A percentile compares a stretch with the other conserved stretches of the same genome.
phyloP scores from a whole-genome alignment of 257 asterid species.

The Penstemon barbatus region DNA sequence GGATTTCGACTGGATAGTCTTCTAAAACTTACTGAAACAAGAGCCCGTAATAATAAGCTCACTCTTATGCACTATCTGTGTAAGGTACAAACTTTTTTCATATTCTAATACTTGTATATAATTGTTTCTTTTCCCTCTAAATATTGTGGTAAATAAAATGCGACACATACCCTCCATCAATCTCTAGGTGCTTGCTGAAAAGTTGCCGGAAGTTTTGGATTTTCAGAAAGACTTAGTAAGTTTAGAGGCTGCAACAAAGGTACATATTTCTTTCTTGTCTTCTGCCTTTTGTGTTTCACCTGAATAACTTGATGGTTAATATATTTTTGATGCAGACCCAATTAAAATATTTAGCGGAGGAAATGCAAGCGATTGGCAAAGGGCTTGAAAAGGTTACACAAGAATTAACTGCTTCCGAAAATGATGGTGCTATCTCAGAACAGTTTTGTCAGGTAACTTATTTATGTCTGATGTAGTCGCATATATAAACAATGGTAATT shows the following conservation, averaged over 20 bases:
- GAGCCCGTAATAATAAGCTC: slow-evolving; percentile 76
- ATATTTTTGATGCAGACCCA: slow-evolving; percentile 58
- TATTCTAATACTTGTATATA: background rate
- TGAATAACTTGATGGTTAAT: slow-evolving; percentile 22
- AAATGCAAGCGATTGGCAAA: slow-evolving; percentile 81
- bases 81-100: slow-evolving; percentile 50
- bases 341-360: slow-evolving; percentile 79
- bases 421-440: slow-evolving; percentile 69
- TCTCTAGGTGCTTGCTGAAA: slow-evolving; percentile 67
- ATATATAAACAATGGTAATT: background rate
- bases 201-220: slow-evolving; percentile 72
- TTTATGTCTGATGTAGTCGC: background rate
- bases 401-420: slow-evolving; percentile 69
- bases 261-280: slow-evolving; percentile 14
- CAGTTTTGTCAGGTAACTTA: slow-evolving; percentile 60
- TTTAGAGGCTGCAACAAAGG: slow-evolving; percentile 86
- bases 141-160: slow-evolving; percentile 4
- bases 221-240: slow-evolving; percentile 61
- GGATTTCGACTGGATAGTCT: slow-evolving; percentile 95
- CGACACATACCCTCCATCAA: slow-evolving; percentile 20
- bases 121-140: slow-evolving; percentile 1
- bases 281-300: background rate
- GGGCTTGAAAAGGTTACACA: slow-evolving; percentile 71
- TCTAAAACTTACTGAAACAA: slow-evolving; percentile 79
- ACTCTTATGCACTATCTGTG: slow-evolving; percentile 92